Base-by-base conservation (phyloP, 345 rosid species). In the Chamaenerion angustifolium region DNA sequence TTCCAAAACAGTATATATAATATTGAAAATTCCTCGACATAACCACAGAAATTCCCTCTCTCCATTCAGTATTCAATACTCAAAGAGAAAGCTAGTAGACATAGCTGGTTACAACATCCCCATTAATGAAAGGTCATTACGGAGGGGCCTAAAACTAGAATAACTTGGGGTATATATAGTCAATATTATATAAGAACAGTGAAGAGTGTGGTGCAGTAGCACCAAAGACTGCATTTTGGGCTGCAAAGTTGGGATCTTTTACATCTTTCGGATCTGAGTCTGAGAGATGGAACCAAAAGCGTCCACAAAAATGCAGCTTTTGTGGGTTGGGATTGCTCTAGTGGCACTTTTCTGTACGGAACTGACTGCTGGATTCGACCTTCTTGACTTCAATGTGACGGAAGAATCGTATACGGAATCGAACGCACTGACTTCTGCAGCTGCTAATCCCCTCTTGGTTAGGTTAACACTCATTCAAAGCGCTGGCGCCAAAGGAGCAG, bases 401-500 rank as follows among this genome's bases (percentile, higher is more conserved):
- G 57, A 52, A 45, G 42, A 21, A 45, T 52, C 56, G 17, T 59
- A 9, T 45, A 9, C 51, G 45, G 58, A 60, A 21, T 11, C 46
- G n/a, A 45, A 19, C 15, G 53, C 47, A 45, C 42, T 44, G 14
- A 19, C 4, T 21, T 21, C 19, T 8, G 12, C 40, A 17, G 45
- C 48, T 1, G n/a, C 2, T 12, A 21, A 40, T 51, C 46, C 57
- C 14, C 52, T 56, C 52, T 18, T 51, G 67, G 67, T 63, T 40
- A 51, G 42, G 1, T 52, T 63, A 46, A 56, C 61, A 37, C 56
- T 63, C 27, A 51, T 63, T 45, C 40, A 21, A 14, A 40, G 48
- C 8, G 67, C 67, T 41, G 61, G 56, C 23, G 67, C 67, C 15
- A 62, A 49, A 51, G 61, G 61, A 41, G 67, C 67, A 51, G 67